Percentiles rank a stretch among this genome's conserved stretches.
These are phyloP conservation scores for Setaria viridis DNA, from an alignment of 202 grass and related monocot genomes.

Conservation along the genomic window DNA sequence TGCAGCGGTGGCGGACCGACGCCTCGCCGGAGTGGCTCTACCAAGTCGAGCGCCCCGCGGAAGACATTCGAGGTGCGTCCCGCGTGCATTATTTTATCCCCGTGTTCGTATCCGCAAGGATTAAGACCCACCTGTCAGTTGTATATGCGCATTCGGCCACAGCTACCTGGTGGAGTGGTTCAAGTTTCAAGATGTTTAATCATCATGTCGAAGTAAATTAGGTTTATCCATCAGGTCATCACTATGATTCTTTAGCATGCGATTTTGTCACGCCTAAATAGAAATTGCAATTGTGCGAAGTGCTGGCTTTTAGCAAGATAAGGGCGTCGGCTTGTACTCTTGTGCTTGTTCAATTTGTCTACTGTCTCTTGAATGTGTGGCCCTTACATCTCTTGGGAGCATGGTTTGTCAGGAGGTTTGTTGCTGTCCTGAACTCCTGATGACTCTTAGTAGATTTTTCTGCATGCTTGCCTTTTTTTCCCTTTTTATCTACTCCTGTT, in stretches of 20 bases:
- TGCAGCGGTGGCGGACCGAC: slow-evolving; percentile 46
- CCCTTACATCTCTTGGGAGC: neutral
- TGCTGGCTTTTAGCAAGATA: no score
- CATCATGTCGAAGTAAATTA: neutral
- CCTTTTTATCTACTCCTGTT: neutral
- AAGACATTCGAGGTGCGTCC: slow-evolving; percentile 29
- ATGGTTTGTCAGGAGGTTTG: neutral
- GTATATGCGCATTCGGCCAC: neutral
- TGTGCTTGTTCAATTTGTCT: neutral
- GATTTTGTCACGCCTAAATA: no score
- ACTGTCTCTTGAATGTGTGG: neutral
- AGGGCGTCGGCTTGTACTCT: no score
- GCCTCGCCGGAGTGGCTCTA: slow-evolving; percentile 44
- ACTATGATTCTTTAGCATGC: neutral
- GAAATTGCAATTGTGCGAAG: neutral
- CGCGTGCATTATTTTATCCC: neutral
- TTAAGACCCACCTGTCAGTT: neutral
- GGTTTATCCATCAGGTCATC: neutral
- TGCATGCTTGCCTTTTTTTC: neutral
- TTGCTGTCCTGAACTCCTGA: neutral
- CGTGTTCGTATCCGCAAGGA: no score
- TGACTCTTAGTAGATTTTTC: neutral
- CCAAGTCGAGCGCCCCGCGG: slow-evolving; percentile 11
- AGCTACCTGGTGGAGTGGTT: neutral
- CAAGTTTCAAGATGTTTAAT: neutral